Percentiles rank a stretch among this genome's conserved stretches.
These are phyloP conservation scores for Colletotrichum scovillei DNA, from an alignment of 2,329 filamentous ascomycete genomes.

Conservation along the genomic window DNA sequence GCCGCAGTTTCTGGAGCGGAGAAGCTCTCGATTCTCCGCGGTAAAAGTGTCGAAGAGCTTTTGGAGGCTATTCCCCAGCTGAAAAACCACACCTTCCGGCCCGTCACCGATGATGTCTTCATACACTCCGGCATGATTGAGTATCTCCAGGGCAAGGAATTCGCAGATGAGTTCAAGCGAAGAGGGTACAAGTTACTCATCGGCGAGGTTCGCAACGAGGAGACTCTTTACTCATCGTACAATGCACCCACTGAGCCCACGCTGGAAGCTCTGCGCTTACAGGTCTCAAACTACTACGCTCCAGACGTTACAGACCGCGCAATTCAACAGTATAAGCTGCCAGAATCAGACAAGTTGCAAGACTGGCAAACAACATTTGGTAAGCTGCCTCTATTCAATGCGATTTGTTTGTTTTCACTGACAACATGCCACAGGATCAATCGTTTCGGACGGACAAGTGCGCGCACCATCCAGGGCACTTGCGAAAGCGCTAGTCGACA, in stretches of 20 bases:
- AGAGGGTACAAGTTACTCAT: slow-evolving; percentile 51
- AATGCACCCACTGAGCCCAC: slow-evolving; percentile 48
- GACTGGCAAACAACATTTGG: slow-evolving; percentile 54
- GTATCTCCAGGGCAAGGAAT: slow-evolving; percentile 49
- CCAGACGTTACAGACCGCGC: slow-evolving; percentile 49
- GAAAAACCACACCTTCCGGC: slow-evolving; percentile 58
- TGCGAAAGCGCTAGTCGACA: slow-evolving; percentile 42
- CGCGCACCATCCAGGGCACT: slow-evolving; percentile 49
- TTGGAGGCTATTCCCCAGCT: slow-evolving; percentile 48
- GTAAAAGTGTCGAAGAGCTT: slow-evolving; percentile 45
- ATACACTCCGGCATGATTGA: slow-evolving; percentile 50
- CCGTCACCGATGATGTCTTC: slow-evolving; percentile 55
- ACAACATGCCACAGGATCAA: slow-evolving; percentile 29
- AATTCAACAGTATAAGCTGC: slow-evolving; percentile 49
- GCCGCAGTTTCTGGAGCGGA: slow-evolving; percentile 36
- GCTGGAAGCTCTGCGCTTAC: slow-evolving; percentile 47
- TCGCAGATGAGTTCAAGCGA: slow-evolving; percentile 50
- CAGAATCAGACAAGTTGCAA: slow-evolving; percentile 41
- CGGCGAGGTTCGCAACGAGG: slow-evolving; percentile 56
- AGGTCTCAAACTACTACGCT: slow-evolving; percentile 57
- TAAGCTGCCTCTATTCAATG: neutral
- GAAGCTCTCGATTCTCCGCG: slow-evolving; percentile 48
- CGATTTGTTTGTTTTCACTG: neutral
- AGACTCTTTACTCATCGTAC: slow-evolving; percentile 55
- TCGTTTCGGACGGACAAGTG: slow-evolving; percentile 54